Base-by-base conservation (phyloP, 2,329 filamentous ascomycete genomes). In the Exophiala bonariae region DNA sequence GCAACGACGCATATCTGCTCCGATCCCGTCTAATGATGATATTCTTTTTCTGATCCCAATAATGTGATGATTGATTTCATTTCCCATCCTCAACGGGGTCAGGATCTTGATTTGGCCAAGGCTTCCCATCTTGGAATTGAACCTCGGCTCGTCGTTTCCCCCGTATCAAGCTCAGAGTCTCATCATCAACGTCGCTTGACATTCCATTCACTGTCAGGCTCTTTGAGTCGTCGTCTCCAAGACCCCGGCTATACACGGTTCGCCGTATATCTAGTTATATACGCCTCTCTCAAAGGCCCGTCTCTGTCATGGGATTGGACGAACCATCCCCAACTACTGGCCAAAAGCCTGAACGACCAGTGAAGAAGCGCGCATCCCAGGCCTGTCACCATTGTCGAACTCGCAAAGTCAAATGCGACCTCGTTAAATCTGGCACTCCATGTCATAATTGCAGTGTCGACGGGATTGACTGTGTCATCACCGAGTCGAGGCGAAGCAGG, bases 401-500 rank as follows among this genome's bases (percentile, higher is more conserved):
- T 4, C 35, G 35, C 35, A 37, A 37, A 22, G 35, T 37, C 7
- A 37, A 37, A 37, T 37, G 35, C 19, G 35, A 37, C 18, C 35
- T 37, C 10, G 35, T 37, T 17, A 37, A 37, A 19, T 37, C 35
- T 8, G 35, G 35, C 18, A n/a, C 18, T 22, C 35, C 35, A 7
- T 37, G 35, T n/a, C 35, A 37, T 17, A 37, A 37, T 22, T 37
- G 35, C 35, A 37, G 35, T 37, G n/a, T 19, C 18, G 35, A 55
- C 19, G 52, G 46, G 32, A 47, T 55, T 13, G 52, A 55, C 39
- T 55, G 52, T 19, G 31, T 55, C 31, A 38, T 52, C 16, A 35
- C 50, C 42, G 52, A 55, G 23, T 55, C 52, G 8, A 48, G 37
- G 33, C 41, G 52, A 8, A 55, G 52, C 40, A 42, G 52, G 35